Evolutionary conservation across 345 rosid genomes (phyloP), one percentile per base, ranked within the genome.

Genomic region (Pugionium cornutum): DNA sequence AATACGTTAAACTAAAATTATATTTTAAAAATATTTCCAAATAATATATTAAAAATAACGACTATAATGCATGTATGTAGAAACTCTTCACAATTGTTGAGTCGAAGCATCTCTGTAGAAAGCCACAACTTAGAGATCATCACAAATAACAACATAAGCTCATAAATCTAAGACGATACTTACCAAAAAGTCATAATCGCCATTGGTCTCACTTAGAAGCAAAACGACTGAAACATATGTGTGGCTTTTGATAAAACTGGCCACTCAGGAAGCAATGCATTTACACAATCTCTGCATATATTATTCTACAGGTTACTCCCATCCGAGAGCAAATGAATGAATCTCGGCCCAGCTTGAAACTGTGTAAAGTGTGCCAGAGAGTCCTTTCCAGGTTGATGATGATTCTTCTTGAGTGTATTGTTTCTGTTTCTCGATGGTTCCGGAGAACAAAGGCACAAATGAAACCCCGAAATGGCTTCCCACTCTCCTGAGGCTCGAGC

Each of bases 341-440:
- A 91, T 78, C 73, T 91, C 97, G 35, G 86, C 89, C 99, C 97
- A 95, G 75, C 87, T 80, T 29, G 92, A 80, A 58, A 83, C 96
- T 7, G 95, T 91, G 63, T 87, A 91, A 52, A 95, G 86, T 57
- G 78, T 79, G 54, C 97, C 99, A 32, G 95, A 84, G 31, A 58
- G 74, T 46, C 84, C 81, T 58, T 83, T 87, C 96, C 97, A 91
- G 34, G 69, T 74, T 39, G 68, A 33, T 29, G 62, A 63, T 46
- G 78, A 61, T 68, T 84, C 64, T 68, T 76, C 94, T 74, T 83
- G 72, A 3, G 4, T 60, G 35, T 63, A 67, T 41, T 83, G 83
- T 70, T 77, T 82, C 81, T 91, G 99, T 80, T 86, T 86, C 80
- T 82, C 62, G 30, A 95, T 84, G 68, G 86, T 64, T 54, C 87